Conservation (phyloP, 176 grass and related monocot species). For the Sorghum bicolor region DNA sequence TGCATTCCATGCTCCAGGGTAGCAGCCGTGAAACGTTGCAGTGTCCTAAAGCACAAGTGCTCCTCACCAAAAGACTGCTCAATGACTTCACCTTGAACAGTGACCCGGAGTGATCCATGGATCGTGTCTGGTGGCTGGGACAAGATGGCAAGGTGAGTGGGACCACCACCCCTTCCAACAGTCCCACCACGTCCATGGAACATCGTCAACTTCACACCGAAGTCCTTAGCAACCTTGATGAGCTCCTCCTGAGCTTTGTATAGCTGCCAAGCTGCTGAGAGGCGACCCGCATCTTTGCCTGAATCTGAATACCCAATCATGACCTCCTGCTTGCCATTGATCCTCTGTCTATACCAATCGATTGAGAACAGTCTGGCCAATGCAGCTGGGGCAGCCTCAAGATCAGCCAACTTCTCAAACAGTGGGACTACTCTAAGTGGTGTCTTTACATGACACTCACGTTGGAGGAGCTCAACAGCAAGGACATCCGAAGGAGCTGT, state of each 20-base stretch:
- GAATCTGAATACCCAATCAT: constrained; percentile 92
- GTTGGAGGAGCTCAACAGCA: constrained; percentile 72
- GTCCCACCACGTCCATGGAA: constrained; percentile 83
- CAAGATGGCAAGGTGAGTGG: constrained; percentile 83
- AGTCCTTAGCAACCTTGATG: constrained; percentile 70
- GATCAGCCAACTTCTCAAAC: constrained; percentile 80
- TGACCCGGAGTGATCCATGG: constrained; percentile 69
- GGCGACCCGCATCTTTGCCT: constrained; percentile 76
- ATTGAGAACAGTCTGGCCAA: constrained; percentile 63
- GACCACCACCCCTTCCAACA: constrained; percentile 82
- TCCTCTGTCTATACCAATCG: constrained; percentile 63
- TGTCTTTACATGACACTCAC: constrained; percentile 69
- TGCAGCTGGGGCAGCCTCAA: constrained; percentile 66
- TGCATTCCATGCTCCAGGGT: constrained; percentile 86
- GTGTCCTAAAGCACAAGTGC: constrained; percentile 78
- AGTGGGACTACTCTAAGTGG: constrained; percentile 73
- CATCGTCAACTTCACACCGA: constrained; percentile 78
- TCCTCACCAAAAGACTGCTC: constrained; percentile 85
- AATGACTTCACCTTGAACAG: constrained; percentile 82
- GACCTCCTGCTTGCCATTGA: constrained; percentile 77
- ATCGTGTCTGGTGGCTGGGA: constrained; percentile 80
- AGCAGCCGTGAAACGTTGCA: constrained; percentile 74
- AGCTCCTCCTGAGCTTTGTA: constrained; percentile 89
- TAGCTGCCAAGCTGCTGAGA: constrained; percentile 78
- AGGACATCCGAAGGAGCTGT: constrained; percentile 75